Evolutionary conservation across 2,329 filamentous ascomycete species (phyloP).

Genomic region (Fusarium luffae): DNA sequence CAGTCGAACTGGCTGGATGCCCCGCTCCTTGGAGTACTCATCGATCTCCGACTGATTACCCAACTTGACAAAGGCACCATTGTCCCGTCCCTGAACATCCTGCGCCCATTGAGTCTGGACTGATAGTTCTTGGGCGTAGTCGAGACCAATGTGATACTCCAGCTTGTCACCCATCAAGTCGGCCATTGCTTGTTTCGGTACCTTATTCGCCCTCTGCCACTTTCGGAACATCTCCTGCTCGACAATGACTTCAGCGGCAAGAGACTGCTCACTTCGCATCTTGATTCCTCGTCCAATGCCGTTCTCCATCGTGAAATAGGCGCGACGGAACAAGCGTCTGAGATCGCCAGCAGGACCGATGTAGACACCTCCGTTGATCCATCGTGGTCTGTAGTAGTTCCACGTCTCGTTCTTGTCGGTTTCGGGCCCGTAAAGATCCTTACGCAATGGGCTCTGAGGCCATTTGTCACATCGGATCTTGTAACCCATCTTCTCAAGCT

Average conservation of each 20-base stretch:
- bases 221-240: conserved; percentile 12
- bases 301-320: not conserved
- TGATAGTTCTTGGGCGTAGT: conserved; percentile 11
- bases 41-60: not conserved
- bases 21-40: not conserved
- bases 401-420: not conserved
- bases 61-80: conserved; percentile 4
- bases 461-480: conserved; percentile 3
- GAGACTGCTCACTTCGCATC: conserved; percentile 12
- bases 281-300: not conserved
- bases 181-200: not conserved
- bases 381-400: not conserved
- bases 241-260: not conserved
- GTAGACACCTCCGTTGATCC: conserved; percentile 21
- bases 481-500: not conserved
- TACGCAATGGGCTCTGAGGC: conserved; percentile 3
- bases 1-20: conserved; percentile 2
- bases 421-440: conserved; percentile 4
- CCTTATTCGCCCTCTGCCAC: not conserved
- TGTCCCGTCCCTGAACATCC: not conserved
- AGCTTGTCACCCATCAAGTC: not conserved
- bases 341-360: conserved; percentile 21
- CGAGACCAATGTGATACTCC: conserved; percentile 8
- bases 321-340: conserved; percentile 11
- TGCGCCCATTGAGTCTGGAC: not conserved